Conservation (phyloP, 176 grass and related monocot genomes). For the Raddia guianensis region DNA sequence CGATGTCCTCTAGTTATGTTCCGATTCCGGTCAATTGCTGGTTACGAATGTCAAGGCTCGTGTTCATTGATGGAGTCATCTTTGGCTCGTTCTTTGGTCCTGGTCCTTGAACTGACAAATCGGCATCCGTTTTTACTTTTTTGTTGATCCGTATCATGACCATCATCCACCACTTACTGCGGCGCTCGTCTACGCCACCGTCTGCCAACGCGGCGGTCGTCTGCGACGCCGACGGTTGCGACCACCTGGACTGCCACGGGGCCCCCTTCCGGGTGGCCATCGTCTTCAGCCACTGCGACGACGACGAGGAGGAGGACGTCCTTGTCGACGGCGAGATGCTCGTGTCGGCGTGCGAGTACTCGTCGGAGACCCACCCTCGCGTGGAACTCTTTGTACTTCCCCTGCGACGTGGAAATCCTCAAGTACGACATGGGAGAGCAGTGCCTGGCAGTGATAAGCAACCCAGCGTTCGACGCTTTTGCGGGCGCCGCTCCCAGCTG, state of each 20-base stretch:
- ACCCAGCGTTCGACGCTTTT: neutral
- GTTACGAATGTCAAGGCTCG: no score
- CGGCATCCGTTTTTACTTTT: no score
- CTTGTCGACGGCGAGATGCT: no score
- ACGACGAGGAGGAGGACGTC: neutral
- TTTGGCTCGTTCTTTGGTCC: no score
- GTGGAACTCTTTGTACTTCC: neutral
- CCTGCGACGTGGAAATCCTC: slow-evolving; percentile 6
- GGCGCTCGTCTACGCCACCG: neutral
- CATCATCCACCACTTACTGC: no score
- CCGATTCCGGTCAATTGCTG: no score
- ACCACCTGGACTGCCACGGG: slow-evolving; percentile 4
- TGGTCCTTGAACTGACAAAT: no score
- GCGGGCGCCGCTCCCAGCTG: no score
- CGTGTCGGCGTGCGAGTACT: neutral
- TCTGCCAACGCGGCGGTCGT: neutral
- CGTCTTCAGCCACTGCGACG: neutral
- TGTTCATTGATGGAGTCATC: no score
- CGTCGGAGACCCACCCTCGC: neutral
- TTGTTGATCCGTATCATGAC: no score
- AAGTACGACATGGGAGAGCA: neutral
- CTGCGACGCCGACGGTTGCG: neutral
- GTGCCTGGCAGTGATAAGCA: neutral
- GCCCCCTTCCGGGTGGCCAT: neutral
- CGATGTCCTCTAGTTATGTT: no score